Percentiles rank a stretch among this genome's conserved stretches.
phyloP scores from a whole-genome alignment of 768 basidiomycete species.

The Amanita phalloides region DNA sequence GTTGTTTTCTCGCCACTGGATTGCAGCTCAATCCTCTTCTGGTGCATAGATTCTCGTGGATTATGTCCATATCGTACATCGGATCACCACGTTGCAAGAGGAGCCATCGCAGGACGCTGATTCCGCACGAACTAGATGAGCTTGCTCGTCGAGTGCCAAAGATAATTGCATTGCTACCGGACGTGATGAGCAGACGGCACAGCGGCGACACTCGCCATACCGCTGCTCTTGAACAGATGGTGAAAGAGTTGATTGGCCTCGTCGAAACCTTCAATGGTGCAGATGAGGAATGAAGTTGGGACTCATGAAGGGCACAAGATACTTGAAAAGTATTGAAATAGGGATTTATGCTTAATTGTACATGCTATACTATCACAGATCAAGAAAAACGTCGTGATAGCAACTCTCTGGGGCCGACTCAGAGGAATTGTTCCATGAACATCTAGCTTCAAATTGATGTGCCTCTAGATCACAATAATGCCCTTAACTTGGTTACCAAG shows the following conservation, averaged over 20 bases:
- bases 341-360: slow-evolving; percentile 4
- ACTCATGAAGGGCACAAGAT: slow-evolving; percentile 54
- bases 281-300: slow-evolving; percentile 48
- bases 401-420: too few relatives aligned
- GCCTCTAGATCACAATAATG: slow-evolving; percentile 30
- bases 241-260: slow-evolving; percentile 43
- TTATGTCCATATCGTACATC: slow-evolving; percentile 54
- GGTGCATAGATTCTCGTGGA: slow-evolving; percentile 53
- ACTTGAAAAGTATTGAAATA: slow-evolving; percentile 41
- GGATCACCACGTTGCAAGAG: slow-evolving; percentile 44
- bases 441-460: too few relatives aligned
- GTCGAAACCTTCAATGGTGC: slow-evolving; percentile 40
- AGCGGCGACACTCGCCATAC: slow-evolving; percentile 50
- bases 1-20: slow-evolving; percentile 10
- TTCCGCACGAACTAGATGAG: slow-evolving; percentile 44
- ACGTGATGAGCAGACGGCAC: slow-evolving; percentile 42
- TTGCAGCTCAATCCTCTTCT: not conserved
- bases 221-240: slow-evolving; percentile 67
- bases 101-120: slow-evolving; percentile 35
- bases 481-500: slow-evolving; percentile 42
- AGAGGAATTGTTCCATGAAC: too few relatives aligned
- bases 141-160: slow-evolving; percentile 49
- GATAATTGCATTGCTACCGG: slow-evolving; percentile 58
- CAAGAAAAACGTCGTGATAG: too few relatives aligned
- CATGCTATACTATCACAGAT: too few relatives aligned